Percentiles rank a stretch among this genome's conserved stretches.
Evolutionary conservation across 2,329 filamentous ascomycete species (phyloP).

Genomic region (Penicillium sp.): DNA sequence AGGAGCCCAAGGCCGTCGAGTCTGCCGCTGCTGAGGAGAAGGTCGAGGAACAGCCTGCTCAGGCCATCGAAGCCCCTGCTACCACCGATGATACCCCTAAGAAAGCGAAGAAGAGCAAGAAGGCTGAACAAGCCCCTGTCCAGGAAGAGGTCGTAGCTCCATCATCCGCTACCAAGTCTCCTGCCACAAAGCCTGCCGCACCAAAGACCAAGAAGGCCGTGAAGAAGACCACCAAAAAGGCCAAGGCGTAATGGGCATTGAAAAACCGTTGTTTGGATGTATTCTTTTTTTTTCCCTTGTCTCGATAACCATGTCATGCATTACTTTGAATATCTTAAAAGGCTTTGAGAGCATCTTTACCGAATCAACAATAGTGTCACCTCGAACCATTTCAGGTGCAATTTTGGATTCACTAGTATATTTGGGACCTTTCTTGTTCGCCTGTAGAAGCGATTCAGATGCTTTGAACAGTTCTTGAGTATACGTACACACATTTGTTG

Average conservation of each 20-base stretch:
- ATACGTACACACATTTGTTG: no score
- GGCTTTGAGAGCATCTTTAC: no score
- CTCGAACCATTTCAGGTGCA: no score
- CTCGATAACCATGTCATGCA: slow-evolving; percentile 19
- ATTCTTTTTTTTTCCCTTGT: slow-evolving; percentile 8
- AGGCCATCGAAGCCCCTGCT: slow-evolving; percentile 27
- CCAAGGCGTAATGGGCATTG: slow-evolving; percentile 22
- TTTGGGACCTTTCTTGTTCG: no score
- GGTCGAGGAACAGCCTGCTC: slow-evolving; percentile 14
- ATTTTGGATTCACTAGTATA: no score
- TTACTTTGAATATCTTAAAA: slow-evolving; percentile 3
- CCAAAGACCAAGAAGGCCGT: slow-evolving; percentile 26
- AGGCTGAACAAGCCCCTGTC: slow-evolving; percentile 21
- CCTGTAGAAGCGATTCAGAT: no score
- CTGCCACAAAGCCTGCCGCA: slow-evolving; percentile 21
- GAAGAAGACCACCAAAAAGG: slow-evolving; percentile 30
- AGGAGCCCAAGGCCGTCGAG: slow-evolving; percentile 29
- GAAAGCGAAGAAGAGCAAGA: slow-evolving; percentile 32
- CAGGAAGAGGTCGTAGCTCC: slow-evolving; percentile 20
- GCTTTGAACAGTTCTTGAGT: no score
- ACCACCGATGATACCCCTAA: slow-evolving; percentile 28
- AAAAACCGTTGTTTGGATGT: slow-evolving; percentile 15
- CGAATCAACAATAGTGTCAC: neutral
- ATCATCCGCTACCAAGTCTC: slow-evolving; percentile 22
- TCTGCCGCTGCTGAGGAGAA: slow-evolving; percentile 17